Conservation (phyloP, 2,329 filamentous ascomycete species). For the Leptographium procerum region DNA sequence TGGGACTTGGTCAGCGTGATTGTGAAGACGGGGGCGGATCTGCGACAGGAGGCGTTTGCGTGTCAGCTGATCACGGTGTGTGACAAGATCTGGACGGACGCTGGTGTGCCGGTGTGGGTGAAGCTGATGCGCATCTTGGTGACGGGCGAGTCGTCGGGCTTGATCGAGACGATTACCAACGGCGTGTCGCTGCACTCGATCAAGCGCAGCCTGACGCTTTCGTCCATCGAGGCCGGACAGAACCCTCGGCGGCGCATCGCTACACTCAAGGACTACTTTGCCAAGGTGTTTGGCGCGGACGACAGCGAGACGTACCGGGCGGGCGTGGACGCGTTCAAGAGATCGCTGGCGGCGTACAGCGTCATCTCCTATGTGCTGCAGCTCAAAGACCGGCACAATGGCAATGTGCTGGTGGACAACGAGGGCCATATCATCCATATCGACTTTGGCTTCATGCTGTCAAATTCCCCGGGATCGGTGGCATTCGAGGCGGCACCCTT, state of each 20-base stretch:
- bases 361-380: slow-evolving; percentile 76
- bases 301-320: slow-evolving; percentile 58
- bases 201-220: slow-evolving; percentile 69
- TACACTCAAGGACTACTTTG: slow-evolving; percentile 70
- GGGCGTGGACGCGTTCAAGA: slow-evolving; percentile 67
- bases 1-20: slow-evolving; percentile 83
- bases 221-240: slow-evolving; percentile 58
- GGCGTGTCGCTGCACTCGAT: slow-evolving; percentile 79
- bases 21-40: slow-evolving; percentile 73
- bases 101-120: slow-evolving; percentile 69
- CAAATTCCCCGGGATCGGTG: slow-evolving; percentile 73
- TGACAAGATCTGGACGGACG: slow-evolving; percentile 70
- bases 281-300: slow-evolving; percentile 65
- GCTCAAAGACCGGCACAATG: slow-evolving; percentile 78
- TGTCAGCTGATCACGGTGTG: slow-evolving; percentile 76
- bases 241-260: slow-evolving; percentile 68
- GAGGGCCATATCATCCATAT: slow-evolving; percentile 82
- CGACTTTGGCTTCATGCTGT: slow-evolving; percentile 84
- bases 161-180: slow-evolving; percentile 82
- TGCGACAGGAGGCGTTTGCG: slow-evolving; percentile 76
- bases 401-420: slow-evolving; percentile 76
- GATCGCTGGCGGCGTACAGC: slow-evolving; percentile 75
- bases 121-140: slow-evolving; percentile 81
- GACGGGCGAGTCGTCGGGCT: slow-evolving; percentile 71
- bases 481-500: slow-evolving; percentile 81